Conservation (phyloP, 1,284 basidiomycete genomes). For the Ganoderma leucocontextum region DNA sequence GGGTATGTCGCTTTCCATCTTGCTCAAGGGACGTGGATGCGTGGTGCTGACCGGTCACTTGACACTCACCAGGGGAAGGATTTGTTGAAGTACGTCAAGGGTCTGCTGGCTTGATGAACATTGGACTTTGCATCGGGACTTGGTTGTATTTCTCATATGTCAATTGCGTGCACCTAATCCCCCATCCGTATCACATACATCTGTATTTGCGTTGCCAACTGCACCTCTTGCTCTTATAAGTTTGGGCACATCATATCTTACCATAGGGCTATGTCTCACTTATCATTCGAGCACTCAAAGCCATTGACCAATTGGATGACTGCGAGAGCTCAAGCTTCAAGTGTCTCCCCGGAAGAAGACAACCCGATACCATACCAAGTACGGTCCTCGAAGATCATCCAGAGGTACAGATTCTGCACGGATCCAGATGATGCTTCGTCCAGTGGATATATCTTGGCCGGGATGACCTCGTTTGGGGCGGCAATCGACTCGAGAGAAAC, state of each 20-base stretch:
- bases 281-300: no score
- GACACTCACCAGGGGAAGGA: constrained; percentile 65
- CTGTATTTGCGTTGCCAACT: neutral
- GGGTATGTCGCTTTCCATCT: constrained; percentile 55
- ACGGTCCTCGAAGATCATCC: no score
- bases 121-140: constrained; percentile 3
- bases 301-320: no score
- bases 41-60: constrained; percentile 12
- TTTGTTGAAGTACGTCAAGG: constrained; percentile 75
- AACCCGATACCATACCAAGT: no score
- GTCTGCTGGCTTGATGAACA: constrained; percentile 59
- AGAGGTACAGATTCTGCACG: no score
- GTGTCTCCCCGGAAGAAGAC: no score
- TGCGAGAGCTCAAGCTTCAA: no score
- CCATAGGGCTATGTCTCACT: no score
- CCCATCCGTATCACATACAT: neutral
- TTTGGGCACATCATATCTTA: neutral
- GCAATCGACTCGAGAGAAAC: neutral
- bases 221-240: neutral
- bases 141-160: constrained; percentile 1
- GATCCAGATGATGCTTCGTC: no score
- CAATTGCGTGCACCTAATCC: neutral
- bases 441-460: no score
- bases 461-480: neutral
- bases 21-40: neutral